Conservation (phyloP, 2,329 filamentous ascomycete genomes). For the Dactylella cylindrospora region DNA sequence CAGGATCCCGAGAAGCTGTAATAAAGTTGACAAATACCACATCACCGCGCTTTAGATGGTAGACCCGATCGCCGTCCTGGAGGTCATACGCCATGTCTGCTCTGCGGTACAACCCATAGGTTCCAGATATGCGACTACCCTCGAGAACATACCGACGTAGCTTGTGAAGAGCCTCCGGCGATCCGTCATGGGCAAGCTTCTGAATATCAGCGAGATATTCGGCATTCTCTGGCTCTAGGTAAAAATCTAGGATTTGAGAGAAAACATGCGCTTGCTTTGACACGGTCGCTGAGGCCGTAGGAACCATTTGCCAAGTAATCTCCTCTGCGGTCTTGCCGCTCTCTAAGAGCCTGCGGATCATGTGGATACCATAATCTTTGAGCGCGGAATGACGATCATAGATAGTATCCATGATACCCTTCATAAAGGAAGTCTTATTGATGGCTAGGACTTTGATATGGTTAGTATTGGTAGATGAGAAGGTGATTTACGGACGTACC, state of each 20-base stretch:
- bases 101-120: conserved; percentile 63
- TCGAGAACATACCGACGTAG: conserved; percentile 72
- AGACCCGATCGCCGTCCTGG: conserved; percentile 58
- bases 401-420: conserved; percentile 56
- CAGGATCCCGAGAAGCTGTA: conserved; percentile 60
- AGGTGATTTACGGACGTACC: conserved; percentile 60
- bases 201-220: conserved; percentile 64
- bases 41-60: conserved; percentile 61
- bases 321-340: conserved; percentile 65
- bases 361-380: conserved; percentile 64
- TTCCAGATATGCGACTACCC: conserved; percentile 68
- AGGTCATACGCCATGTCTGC: conserved; percentile 56
- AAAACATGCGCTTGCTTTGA: conserved; percentile 73
- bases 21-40: conserved; percentile 66
- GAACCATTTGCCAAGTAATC: conserved; percentile 72
- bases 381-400: conserved; percentile 55
- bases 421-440: conserved; percentile 59
- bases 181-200: conserved; percentile 60
- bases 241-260: conserved; percentile 72
- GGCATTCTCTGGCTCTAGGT: conserved; percentile 62
- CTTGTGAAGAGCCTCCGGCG: conserved; percentile 62
- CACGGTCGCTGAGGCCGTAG: conserved; percentile 66
- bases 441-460: conserved; percentile 46
- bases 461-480: neutral
- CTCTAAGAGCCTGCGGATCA: conserved; percentile 67